Conservation (phyloP, 257 asterid species). For the Eustoma russellianum region DNA sequence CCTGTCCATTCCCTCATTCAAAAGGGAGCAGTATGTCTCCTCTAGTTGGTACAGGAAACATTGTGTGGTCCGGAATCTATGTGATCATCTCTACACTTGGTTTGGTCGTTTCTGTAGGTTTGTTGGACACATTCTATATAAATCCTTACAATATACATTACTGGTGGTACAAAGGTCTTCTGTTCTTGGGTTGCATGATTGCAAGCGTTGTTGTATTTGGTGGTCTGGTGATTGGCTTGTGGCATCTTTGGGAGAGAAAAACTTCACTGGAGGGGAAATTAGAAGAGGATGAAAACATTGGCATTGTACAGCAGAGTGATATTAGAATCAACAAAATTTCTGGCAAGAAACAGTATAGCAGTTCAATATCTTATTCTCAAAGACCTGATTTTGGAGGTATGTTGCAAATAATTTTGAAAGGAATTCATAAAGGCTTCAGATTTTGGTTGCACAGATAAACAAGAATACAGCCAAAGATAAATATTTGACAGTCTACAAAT, state of each 20-base stretch:
- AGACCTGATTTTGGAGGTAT: conserved; percentile 75
- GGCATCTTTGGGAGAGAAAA: conserved; percentile 71
- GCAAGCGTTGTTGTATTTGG: conserved; percentile 55
- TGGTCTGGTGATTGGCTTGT: conserved; percentile 43
- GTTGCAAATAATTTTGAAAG: background rate
- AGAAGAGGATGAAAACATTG: conserved; percentile 6
- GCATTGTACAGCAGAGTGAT: conserved; percentile 6
- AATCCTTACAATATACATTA: conserved; percentile 34
- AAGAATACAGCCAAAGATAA: too few relatives aligned
- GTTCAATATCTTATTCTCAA: conserved; percentile 39
- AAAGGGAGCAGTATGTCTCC: conserved; percentile 48
- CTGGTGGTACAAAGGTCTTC: conserved; percentile 75
- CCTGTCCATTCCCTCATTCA: conserved; percentile 24
- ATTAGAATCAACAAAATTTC: conserved; percentile 14
- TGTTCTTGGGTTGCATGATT: conserved; percentile 48
- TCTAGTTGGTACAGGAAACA: conserved; percentile 74
- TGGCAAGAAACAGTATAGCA: conserved; percentile 22
- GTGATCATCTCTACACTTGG: conserved; percentile 50
- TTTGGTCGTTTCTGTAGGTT: conserved; percentile 31
- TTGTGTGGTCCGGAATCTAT: conserved; percentile 74
- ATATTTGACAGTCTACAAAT: too few relatives aligned
- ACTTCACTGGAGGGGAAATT: conserved; percentile 15
- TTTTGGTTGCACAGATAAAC: too few relatives aligned
- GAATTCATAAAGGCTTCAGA: too few relatives aligned
- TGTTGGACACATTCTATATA: conserved; percentile 42